Conservation (phyloP, 139 green algal genomes). For the Pleodorina starrii region DNA sequence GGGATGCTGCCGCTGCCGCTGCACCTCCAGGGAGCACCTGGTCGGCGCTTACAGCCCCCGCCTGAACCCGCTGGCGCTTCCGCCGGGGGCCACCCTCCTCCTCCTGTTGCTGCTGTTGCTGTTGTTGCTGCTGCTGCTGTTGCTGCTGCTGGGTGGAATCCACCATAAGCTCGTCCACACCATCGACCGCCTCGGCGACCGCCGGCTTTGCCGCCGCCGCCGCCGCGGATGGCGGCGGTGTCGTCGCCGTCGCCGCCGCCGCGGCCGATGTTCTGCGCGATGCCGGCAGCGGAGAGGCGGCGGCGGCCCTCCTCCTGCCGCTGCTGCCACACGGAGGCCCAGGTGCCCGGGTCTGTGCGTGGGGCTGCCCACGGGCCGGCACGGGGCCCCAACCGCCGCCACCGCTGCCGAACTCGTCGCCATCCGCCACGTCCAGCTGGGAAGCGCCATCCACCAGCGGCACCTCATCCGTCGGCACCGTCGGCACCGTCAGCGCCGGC, state of each 20-base stretch:
- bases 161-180: conserved; percentile 9
- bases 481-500: not conserved
- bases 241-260: not conserved
- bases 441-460: conserved; percentile 1
- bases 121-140: no score
- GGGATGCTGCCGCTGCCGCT: no score
- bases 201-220: not conserved
- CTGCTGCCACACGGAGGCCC: not conserved
- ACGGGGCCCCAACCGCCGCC: not conserved
- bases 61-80: no score
- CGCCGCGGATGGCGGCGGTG: not conserved
- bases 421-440: conserved; percentile 7
- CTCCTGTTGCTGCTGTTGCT: no score
- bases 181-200: not conserved
- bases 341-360: not conserved
- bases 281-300: no score
- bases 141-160: conserved; percentile 8
- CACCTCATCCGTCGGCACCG: not conserved
- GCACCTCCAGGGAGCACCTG: no score
- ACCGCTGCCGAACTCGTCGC: not conserved
- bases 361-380: not conserved
- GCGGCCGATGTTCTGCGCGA: no score
- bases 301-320: not conserved
- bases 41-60: no score
- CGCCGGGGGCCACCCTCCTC: no score